Evolutionary conservation across 768 basidiomycete species (phyloP), one percentile per base, ranked within the genome.

Genomic region (Russula sp.): DNA sequence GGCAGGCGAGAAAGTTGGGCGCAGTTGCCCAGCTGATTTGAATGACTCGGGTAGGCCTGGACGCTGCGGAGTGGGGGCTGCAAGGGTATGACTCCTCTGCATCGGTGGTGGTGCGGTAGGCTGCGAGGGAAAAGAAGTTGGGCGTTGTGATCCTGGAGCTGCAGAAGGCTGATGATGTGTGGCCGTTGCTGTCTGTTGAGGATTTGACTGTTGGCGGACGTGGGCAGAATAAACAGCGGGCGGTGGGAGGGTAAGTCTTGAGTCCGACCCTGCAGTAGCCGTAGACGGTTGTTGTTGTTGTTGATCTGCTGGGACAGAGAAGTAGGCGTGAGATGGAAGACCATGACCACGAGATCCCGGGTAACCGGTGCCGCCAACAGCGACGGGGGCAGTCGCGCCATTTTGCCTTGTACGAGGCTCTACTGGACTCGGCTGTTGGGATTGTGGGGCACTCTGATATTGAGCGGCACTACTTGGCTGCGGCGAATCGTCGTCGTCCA

Each of bases 1-100:
- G 58, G 75, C 81, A n/a, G 81, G 68, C 2, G 85, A 84, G 67
- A 89, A 90, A 1, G 88, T 88, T 1, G 85, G 77, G 47, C 83
- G 81, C 18, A 88, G 79, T 14, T 83, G 79, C 20, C 70, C 74
- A 59, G 74, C 75, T 7, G 80, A 69, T 0, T 80, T 86, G 66
- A 79, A 87, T 3, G 77, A 75, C 58, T 82, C 79, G 1, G 72
- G 72, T 10, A 43, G 43, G 16, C 54, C 49, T 42, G 65, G 48
- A 13, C 68, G 65, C 42, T 59, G 61, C 35, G 68, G 68, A 3
- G 68, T 60, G 10, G 68, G 64, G 9, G 69, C 65, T 16, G 67
- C 59, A 6, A 68, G 36, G 7, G 35, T 42, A 47, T 68, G 67
- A 29, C 63, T 43, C 36, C 65, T 61, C 35, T 49, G 59, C 29